phyloP scores from a whole-genome alignment of 257 asterid species.

The Solanum bulbocastanum region DNA sequence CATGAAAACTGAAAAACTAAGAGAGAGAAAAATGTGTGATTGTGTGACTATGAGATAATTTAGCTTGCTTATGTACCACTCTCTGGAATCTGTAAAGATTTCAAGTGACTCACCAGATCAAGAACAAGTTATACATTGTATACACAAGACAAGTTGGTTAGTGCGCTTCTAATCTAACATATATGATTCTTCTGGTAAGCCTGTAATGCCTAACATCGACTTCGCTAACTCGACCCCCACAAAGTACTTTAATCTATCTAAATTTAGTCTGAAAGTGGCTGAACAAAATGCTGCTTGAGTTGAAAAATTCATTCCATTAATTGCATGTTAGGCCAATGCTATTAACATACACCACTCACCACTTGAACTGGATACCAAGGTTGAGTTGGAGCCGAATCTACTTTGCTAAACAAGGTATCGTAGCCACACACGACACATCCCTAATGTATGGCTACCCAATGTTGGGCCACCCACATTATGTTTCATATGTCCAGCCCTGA shows the following conservation, averaged over 20 bases:
- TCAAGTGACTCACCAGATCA: background rate
- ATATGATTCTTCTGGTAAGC: background rate
- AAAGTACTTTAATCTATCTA: background rate
- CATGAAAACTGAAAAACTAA: background rate
- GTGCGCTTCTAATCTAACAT: background rate
- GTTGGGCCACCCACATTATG: background rate
- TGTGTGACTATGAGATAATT: background rate
- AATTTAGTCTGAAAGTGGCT: background rate
- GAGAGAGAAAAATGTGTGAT: background rate
- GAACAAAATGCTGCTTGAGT: background rate
- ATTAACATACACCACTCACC: background rate
- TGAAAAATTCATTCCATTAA: background rate
- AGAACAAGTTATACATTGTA: background rate
- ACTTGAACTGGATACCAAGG: background rate
- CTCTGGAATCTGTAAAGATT: background rate
- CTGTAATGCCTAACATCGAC: background rate
- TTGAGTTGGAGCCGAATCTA: background rate
- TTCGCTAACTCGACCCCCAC: background rate
- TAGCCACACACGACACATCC: background rate
- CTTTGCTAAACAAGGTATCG: background rate
- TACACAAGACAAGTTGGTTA: background rate
- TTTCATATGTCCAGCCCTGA: background rate
- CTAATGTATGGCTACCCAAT: background rate
- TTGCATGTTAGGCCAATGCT: background rate
- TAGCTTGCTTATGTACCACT: background rate